Conservation (phyloP, 495 filamentous ascomycete species). For the Hyphodiscus hymeniophilus region DNA sequence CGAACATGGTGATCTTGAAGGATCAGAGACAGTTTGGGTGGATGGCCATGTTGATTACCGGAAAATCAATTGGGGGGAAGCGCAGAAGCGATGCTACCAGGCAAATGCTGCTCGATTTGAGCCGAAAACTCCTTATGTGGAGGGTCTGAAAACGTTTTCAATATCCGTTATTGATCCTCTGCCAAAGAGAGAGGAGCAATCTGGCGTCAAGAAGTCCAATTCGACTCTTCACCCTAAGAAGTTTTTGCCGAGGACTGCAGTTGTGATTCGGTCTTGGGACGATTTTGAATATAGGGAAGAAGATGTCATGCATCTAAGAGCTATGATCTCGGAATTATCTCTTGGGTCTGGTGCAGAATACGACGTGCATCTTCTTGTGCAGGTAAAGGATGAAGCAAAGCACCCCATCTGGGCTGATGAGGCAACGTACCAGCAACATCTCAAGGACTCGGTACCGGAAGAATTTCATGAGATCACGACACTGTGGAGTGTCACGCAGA, state of each 20-base stretch:
- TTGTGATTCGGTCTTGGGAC: constrained; percentile 70
- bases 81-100: constrained; percentile 59
- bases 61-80: constrained; percentile 64
- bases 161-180: not conserved
- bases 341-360: constrained; percentile 74
- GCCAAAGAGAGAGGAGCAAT: not conserved
- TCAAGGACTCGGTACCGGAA: constrained; percentile 64
- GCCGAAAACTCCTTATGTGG: not conserved
- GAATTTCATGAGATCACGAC: constrained; percentile 87
- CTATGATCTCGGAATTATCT: constrained; percentile 67
- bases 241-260: constrained; percentile 51
- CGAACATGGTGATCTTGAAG: constrained; percentile 69
- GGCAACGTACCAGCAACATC: constrained; percentile 44
- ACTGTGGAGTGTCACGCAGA: constrained; percentile 88
- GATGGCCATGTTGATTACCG: constrained; percentile 66
- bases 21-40: constrained; percentile 65
- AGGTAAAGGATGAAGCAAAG: constrained; percentile 56
- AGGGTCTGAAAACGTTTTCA: constrained; percentile 3
- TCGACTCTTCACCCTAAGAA: constrained; percentile 23
- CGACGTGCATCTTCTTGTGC: constrained; percentile 70
- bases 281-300: constrained; percentile 60
- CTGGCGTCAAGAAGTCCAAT: not conserved
- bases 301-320: constrained; percentile 61
- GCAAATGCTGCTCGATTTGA: constrained; percentile 64
- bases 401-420: constrained; percentile 57